These are phyloP conservation scores for Scedosporium minutisporum DNA, from an alignment of 2,329 filamentous ascomycete genomes.

Conservation along the genomic window DNA sequence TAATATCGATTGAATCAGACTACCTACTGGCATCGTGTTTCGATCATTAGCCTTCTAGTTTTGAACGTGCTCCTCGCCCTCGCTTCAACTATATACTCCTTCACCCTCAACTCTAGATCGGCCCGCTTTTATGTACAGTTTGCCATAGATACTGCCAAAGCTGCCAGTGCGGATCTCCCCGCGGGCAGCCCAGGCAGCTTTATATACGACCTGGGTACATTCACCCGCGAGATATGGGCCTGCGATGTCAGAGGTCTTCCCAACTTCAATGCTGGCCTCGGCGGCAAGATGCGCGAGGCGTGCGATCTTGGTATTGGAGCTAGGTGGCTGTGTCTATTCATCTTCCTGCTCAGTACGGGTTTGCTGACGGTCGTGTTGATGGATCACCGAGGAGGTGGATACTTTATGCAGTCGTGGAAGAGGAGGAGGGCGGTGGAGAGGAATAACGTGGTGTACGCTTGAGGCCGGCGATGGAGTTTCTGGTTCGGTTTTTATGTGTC, in stretches of 20 bases:
- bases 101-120: neutral
- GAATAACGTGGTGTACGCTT: neutral
- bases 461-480: neutral
- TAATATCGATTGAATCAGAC: neutral
- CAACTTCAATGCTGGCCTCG: neutral
- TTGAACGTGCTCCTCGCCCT: neutral
- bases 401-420: slow-evolving; percentile 2
- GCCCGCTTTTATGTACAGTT: neutral
- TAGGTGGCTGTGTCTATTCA: neutral
- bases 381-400: neutral
- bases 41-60: neutral
- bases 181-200: neutral
- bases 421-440: neutral
- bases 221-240: slow-evolving; percentile 1
- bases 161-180: neutral
- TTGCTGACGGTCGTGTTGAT: neutral
- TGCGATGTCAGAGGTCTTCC: neutral
- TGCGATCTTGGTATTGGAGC: neutral
- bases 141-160: neutral
- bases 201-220: slow-evolving; percentile 2
- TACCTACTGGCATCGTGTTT: neutral
- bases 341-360: neutral
- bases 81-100: neutral
- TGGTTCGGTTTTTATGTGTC: neutral
- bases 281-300: neutral